Base-by-base conservation (phyloP, 2,329 filamentous ascomycete genomes). In the Biscogniauxia marginata region DNA sequence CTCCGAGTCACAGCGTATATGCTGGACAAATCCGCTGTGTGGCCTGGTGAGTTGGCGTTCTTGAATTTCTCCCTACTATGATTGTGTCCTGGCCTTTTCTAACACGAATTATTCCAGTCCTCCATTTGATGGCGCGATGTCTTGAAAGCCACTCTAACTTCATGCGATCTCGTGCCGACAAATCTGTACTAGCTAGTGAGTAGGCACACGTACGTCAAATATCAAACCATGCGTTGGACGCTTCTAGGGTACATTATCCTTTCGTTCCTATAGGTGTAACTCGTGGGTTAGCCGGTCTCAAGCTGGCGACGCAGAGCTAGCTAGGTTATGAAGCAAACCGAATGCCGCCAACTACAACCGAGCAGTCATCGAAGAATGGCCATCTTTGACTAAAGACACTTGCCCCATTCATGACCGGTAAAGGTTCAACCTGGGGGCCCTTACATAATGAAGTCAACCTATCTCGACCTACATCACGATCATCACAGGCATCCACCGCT, bases 21-120 rank as follows among this genome's bases (percentile, higher is more conserved):
- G 82, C 81, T 98, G 60, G 89, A 93, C 64, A 91, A 91, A 74
- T 89, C 91, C 60, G 89, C 90, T 62, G 91, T 96, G 23, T 99
- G 95, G 93, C 93, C 93, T 72, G 88, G 90, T 93, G 77, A 80
- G 86, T 77, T 25, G 11, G 19, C 47, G 1, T 19, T 13, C 11
- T 19, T 48, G 45, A 51, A 8, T 46, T 49, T 50, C n/a, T 19
- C 30, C 30, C n/a, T 16, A n/a, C 13, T 16, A 16, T 16, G 13
- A 9, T 16, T 5, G 13, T 39, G n/a, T 16, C n/a, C 8, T 19
- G 50, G 18, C 16, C 34, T 24, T 49, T 48, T 46, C 61, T 66
- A 46, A 67, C 48, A 34, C 13, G 19, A 30, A 18, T 50, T 1
- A 13, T 8, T 39, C 46, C 52, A 72, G 80, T 84, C 13, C 81